Conservation (phyloP, 2,329 filamentous ascomycete species). For the Monosporascus cannonballus region DNA sequence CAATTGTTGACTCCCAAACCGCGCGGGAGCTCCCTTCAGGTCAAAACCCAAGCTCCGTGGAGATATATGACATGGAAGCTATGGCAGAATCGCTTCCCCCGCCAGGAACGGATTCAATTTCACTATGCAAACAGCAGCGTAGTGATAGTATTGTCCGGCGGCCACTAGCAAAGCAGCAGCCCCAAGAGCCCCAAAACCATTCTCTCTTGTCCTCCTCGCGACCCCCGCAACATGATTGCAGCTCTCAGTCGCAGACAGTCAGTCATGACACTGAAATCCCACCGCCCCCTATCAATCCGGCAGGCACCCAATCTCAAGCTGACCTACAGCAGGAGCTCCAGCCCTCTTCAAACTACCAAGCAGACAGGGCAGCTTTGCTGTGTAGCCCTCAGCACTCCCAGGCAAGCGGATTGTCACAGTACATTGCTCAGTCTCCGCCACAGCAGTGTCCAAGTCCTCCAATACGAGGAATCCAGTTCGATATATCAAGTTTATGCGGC, state of each 20-base stretch:
- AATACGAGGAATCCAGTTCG: neutral
- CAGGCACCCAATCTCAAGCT: no score
- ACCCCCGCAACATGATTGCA: no score
- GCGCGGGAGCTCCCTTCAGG: neutral
- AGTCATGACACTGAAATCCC: no score
- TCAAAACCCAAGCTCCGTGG: neutral
- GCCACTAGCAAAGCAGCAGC: no score
- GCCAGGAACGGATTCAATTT: neutral
- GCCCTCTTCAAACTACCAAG: no score
- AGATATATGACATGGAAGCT: constrained; percentile 2
- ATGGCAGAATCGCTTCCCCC: constrained; percentile 4
- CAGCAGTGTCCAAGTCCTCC: neutral
- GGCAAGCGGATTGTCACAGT: neutral
- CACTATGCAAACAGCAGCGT: no score
- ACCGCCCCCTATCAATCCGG: no score
- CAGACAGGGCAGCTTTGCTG: no score
- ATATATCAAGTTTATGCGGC: neutral
- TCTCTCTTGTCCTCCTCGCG: no score
- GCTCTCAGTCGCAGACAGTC: no score
- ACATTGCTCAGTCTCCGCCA: neutral
- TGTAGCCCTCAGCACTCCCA: neutral
- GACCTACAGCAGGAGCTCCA: neutral
- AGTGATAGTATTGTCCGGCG: no score
- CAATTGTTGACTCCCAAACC: neutral
- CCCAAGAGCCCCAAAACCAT: no score